Evolutionary conservation across 345 rosid genomes (phyloP).

Genomic region (Adansonia digitata): DNA sequence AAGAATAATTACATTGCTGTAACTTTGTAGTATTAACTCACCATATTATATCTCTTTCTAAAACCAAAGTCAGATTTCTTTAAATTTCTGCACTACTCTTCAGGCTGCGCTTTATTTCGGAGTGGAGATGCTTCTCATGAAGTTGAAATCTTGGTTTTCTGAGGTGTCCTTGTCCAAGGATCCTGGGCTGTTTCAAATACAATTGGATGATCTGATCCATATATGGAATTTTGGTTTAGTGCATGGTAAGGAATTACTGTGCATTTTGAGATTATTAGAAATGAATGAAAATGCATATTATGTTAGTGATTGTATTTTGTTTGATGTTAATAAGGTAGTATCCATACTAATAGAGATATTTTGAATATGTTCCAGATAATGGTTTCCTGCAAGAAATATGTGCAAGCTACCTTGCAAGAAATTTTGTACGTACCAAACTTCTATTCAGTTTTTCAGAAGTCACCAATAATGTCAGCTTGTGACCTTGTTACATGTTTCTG

Average conservation of each 20-base stretch:
- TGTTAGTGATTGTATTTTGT: constrained; percentile 3
- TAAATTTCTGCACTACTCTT: constrained; percentile 8
- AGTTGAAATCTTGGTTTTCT: constrained; percentile 44
- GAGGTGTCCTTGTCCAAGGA: constrained; percentile 31
- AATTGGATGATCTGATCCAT: constrained; percentile 52
- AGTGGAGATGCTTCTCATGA: constrained; percentile 45
- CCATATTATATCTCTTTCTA: background rate
- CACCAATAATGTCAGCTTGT: background rate
- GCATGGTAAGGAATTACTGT: constrained; percentile 41
- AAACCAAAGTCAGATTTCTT: background rate
- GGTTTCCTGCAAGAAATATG: constrained; percentile 54
- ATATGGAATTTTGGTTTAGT: constrained; percentile 62
- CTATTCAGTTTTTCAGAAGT: constrained; percentile 19
- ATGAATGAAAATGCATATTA: constrained; percentile 2
- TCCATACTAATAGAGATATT: constrained; percentile 26
- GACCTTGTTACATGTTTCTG: background rate
- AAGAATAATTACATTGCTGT: background rate
- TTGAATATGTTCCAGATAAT: constrained; percentile 46
- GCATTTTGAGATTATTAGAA: constrained; percentile 8
- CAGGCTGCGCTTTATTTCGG: constrained; percentile 72
- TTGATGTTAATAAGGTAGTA: constrained; percentile 9
- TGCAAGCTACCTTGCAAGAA: constrained; percentile 60
- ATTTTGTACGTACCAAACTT: constrained; percentile 54
- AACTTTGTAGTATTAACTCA: background rate
- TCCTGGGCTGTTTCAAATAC: constrained; percentile 21